These are phyloP conservation scores for Pleurotus djamor DNA, from an alignment of 768 basidiomycete species.

Conservation along the genomic window DNA sequence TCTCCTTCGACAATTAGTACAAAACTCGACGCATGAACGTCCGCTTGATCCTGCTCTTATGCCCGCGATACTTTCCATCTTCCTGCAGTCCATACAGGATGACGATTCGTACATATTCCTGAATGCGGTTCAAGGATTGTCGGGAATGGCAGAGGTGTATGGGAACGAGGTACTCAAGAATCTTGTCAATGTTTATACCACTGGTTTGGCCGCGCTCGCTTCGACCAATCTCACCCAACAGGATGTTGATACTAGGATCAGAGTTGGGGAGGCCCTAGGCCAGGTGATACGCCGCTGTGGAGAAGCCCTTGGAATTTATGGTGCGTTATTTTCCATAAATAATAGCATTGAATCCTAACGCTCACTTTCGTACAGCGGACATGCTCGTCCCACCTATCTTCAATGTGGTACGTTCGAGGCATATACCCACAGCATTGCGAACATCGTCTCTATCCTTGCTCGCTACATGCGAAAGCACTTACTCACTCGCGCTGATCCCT, in stretches of 20 bases:
- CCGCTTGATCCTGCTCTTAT: conserved; percentile 57
- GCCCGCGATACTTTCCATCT: conserved; percentile 85
- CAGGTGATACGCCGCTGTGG: conserved; percentile 76
- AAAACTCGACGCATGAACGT: conserved; percentile 14
- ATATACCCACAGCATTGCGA: conserved; percentile 73
- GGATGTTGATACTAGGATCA: conserved; percentile 71
- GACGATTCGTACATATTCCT: conserved; percentile 96
- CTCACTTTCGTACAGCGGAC: conserved; percentile 45
- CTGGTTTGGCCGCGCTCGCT: conserved; percentile 49
- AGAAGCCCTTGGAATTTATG: conserved; percentile 61
- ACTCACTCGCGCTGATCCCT: conserved; percentile 56
- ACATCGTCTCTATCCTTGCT: conserved; percentile 61
- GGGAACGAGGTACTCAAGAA: conserved; percentile 70
- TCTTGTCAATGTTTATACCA: conserved; percentile 67
- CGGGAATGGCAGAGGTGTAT: conserved; percentile 78
- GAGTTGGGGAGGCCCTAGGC: conserved; percentile 85
- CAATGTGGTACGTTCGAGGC: conserved; percentile 50
- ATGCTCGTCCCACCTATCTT: conserved; percentile 74
- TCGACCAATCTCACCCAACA: conserved; percentile 43
- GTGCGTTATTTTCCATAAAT: conserved; percentile 35
- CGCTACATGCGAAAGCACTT: conserved; percentile 67
- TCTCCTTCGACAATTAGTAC: conserved; percentile 75
- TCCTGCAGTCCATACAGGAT: conserved; percentile 81
- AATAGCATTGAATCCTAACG: not conserved
- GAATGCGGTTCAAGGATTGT: conserved; percentile 87